A percentile compares a stretch with the other conserved stretches of the same genome.
phyloP scores from a whole-genome alignment of 78 protist genomes.

The Dictyostelium brefeldianum region DNA sequence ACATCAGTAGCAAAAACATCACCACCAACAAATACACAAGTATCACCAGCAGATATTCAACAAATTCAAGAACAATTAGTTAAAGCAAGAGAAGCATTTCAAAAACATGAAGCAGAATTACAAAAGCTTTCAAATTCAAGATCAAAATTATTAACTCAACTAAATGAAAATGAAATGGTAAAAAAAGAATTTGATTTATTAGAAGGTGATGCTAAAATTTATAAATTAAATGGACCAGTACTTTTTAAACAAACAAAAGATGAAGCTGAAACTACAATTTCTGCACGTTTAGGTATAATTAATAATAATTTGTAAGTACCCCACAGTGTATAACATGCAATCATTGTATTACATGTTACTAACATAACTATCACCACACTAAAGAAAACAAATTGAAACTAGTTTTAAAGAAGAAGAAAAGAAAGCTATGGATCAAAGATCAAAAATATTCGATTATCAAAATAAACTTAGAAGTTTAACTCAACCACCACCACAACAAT shows the following conservation, averaged over 20 bases:
- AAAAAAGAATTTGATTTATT: conserved; percentile 82
- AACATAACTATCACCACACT: not conserved
- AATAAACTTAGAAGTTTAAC: conserved; percentile 31
- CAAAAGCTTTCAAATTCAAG: conserved; percentile 40
- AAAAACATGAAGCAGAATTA: conserved; percentile 39
- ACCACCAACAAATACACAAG: not conserved
- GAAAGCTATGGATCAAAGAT: conserved; percentile 65
- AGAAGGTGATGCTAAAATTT: conserved; percentile 61
- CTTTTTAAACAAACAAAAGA: conserved; percentile 76
- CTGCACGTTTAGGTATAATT: conserved; percentile 57
- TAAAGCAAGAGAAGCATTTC: conserved; percentile 58
- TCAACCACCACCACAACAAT: conserved; percentile 47
- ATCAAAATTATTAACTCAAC: conserved; percentile 74
- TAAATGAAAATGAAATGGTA: conserved; percentile 81
- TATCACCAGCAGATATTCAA: conserved; percentile 19
- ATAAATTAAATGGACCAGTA: conserved; percentile 79
- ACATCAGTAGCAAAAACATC: not conserved
- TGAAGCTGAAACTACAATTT: conserved; percentile 66
- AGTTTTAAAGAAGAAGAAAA: conserved; percentile 72
- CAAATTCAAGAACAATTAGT: conserved; percentile 46
- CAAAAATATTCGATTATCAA: conserved; percentile 54
- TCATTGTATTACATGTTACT: no score
- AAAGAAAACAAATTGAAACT: conserved; percentile 60
- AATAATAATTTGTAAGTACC: conserved; percentile 55
- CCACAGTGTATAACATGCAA: no score